Evolutionary conservation across 768 basidiomycete species (phyloP).

Genomic region (Austroboletus eburneus): DNA sequence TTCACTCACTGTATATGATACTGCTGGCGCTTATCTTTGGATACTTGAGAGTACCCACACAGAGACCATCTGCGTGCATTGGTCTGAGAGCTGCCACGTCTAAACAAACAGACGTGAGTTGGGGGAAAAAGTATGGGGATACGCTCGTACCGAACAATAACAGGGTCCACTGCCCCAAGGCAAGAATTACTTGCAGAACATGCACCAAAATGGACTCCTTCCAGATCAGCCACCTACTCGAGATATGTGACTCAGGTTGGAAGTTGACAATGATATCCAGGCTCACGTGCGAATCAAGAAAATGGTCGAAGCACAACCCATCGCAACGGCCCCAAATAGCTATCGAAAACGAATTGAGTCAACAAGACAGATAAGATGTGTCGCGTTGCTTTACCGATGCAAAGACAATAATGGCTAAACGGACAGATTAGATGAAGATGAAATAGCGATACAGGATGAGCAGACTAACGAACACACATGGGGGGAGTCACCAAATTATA

Average conservation of each 20-base stretch:
- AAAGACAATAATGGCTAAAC: conserved; percentile 1
- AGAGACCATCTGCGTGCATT: neutral
- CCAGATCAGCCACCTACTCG: conserved; percentile 25
- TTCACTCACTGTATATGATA: conserved; percentile 15
- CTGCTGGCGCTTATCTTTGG: neutral
- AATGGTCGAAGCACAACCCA: conserved; percentile 21
- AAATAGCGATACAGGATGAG: neutral
- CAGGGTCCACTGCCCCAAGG: conserved; percentile 19
- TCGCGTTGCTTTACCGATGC: conserved; percentile 2
- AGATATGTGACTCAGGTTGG: neutral
- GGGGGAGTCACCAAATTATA: neutral
- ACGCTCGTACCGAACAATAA: conserved; percentile 8
- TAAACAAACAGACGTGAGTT: neutral
- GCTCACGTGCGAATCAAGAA: conserved; percentile 25
- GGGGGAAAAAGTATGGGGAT: neutral
- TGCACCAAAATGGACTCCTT: conserved; percentile 11
- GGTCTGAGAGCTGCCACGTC: neutral
- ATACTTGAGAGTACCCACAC: neutral
- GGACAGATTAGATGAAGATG: neutral
- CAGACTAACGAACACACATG: conserved; percentile 12
- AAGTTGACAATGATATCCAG: neutral
- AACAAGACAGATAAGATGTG: neutral
- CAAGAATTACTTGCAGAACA: conserved; percentile 7
- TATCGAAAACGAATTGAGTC: neutral
- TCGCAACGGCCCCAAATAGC: conserved; percentile 1